Evolutionary conservation across 306 rosid genomes (phyloP), one percentile per base, ranked within the genome.

Genomic region (Prunus mira): DNA sequence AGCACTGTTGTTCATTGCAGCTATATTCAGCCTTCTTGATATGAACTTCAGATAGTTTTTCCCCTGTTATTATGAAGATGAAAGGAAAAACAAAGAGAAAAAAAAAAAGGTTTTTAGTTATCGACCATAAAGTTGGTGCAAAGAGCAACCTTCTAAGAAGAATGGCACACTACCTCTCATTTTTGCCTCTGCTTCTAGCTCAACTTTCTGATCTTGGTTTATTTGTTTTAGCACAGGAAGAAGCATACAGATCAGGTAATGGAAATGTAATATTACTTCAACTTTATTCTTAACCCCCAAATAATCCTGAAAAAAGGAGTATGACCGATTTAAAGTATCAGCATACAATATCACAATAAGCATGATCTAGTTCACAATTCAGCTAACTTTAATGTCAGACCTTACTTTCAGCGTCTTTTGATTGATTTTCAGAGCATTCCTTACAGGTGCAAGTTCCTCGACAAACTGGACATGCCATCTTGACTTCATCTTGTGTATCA

Each of bases 381-480:
- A 78, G 75, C 54, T 67, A 78, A 82, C 73, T 83, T 80, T 85
- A 80, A 88, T 88, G 79, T 87, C 99, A 87, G 93, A 96, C 99
- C 99, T 96, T 92, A 91, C 96, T 89, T 91, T 92, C 93, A 76
- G 80, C 84, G 84, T 89, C 93, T 77, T 82, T 82, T 74, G 85
- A 76, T 78, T 84, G 92, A 86, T 82, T 86, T 76, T 82, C 84
- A 76, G 83, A 81, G 81, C 99, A 96, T 82, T 92, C 89, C 87
- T 91, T 91, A 80, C 99, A 96, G 70, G 91, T 78, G 86, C 99
- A 96, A 78, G 89, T 86, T 85, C 91, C 86, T 72, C 91, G 93
- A 76, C 99, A 96, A 71, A 92, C 99, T 13, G 99, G 99, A 78
- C 99, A 96, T 55, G 93, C 97, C 85, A 65, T 82, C 88, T 87